Evolutionary conservation across 331 rosid genomes (phyloP).

Genomic region (Prunus yedoensis): DNA sequence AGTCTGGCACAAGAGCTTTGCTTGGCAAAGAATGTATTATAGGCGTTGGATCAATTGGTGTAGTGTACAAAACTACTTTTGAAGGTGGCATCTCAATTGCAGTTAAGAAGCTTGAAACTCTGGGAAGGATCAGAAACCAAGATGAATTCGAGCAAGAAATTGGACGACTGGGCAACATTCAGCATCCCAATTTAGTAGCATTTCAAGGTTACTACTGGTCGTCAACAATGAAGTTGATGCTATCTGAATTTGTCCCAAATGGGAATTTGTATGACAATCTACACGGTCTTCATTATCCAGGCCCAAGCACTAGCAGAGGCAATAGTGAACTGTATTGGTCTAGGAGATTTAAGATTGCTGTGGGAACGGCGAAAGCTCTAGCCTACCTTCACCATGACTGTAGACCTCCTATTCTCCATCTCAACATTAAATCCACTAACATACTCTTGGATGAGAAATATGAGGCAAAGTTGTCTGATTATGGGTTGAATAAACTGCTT

Average conservation of each 20-base stretch:
- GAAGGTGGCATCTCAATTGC: constrained; percentile 91
- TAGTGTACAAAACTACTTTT: constrained; percentile 78
- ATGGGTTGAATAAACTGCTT: constrained; percentile 87
- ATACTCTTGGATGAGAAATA: constrained; percentile 79
- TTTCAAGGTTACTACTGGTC: constrained; percentile 98
- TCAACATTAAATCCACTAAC: constrained; percentile 90
- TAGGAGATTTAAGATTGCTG: constrained; percentile 73
- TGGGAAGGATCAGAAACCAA: constrained; percentile 90
- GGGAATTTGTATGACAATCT: constrained; percentile 90
- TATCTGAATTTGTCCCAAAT: constrained; percentile 79
- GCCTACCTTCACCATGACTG: constrained; percentile 97
- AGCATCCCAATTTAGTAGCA: constrained; percentile 72
- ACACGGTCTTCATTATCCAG: constrained; percentile 66
- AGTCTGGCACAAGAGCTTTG: constrained; percentile 93
- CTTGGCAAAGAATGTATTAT: constrained; percentile 86
- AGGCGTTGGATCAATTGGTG: constrained; percentile 90
- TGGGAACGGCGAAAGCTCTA: constrained; percentile 90
- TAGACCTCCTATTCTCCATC: constrained; percentile 90
- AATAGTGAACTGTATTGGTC: constrained; percentile 73
- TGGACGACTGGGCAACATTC: constrained; percentile 75
- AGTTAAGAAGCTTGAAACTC: constrained; percentile 88
- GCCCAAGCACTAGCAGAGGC: constrained; percentile 79
- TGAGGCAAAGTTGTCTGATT: constrained; percentile 86
- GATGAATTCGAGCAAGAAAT: constrained; percentile 95
- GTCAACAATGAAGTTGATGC: constrained; percentile 84